Conservation (phyloP, 257 asterid genomes). For the Rubia yunnanensis region DNA sequence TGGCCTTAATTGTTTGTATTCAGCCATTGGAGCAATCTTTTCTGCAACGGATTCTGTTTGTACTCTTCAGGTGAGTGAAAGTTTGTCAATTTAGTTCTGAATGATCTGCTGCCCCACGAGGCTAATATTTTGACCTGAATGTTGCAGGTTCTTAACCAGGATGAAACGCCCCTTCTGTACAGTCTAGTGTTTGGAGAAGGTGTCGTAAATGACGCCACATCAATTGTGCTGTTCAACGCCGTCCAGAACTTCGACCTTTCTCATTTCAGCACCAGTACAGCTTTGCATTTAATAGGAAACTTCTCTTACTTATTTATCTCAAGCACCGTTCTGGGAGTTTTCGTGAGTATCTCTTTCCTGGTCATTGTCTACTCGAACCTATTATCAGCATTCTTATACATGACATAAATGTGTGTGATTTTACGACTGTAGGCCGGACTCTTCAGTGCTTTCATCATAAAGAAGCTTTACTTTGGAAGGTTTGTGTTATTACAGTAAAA, state of each 20-base stretch:
- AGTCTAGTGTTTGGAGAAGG: conserved; percentile 99
- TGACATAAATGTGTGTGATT: conserved; percentile 9
- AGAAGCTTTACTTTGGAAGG: conserved; percentile 95
- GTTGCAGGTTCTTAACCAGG: conserved; percentile 86
- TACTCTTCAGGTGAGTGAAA: conserved; percentile 75
- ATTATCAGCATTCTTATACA: conserved; percentile 9
- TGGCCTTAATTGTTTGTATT: conserved; percentile 15
- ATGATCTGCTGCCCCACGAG: background rate
- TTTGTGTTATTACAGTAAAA: conserved; percentile 23
- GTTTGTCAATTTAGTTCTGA: background rate
- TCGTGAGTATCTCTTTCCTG: conserved; percentile 41
- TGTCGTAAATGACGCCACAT: conserved; percentile 96
- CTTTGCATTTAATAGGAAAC: conserved; percentile 66
- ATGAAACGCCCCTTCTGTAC: conserved; percentile 92
- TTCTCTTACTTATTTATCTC: conserved; percentile 64
- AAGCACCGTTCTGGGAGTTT: conserved; percentile 76
- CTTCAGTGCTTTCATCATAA: conserved; percentile 83
- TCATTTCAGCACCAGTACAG: conserved; percentile 44
- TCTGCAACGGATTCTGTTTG: conserved; percentile 99
- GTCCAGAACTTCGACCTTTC: conserved; percentile 87
- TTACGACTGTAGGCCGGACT: conserved; percentile 63
- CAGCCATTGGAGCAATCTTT: conserved; percentile 95
- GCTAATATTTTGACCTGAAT: conserved; percentile 16
- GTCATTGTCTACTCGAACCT: conserved; percentile 5
- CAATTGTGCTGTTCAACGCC: conserved; percentile 94